These are phyloP conservation scores for Phytopythium oedochilum DNA, from an alignment of 352 stramenopile genomes.

Conservation along the genomic window DNA sequence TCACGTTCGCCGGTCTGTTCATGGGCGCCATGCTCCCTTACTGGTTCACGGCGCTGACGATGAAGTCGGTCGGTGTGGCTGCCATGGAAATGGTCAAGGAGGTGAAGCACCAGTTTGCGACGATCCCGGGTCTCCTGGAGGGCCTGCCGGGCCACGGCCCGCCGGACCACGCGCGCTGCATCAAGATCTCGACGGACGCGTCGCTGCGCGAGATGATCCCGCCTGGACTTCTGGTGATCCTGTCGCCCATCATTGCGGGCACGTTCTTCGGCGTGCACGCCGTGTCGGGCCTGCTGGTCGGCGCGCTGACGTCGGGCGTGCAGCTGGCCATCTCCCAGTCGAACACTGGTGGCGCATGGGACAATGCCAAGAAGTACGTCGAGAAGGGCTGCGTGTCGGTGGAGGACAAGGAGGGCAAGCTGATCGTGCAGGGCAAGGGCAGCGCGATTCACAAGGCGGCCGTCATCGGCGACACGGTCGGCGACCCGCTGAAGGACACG, in stretches of 20 bases:
- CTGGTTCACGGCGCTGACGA: constrained; percentile 99
- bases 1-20: constrained; percentile 98
- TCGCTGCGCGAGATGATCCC: constrained; percentile 99
- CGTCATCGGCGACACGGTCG: constrained; percentile 97
- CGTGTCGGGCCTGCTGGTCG: constrained; percentile 93
- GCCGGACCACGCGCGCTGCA: constrained; percentile 91
- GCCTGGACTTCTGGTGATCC: constrained; percentile 97
- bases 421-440: constrained; percentile 92
- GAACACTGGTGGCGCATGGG: constrained; percentile 96
- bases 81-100: constrained; percentile 99
- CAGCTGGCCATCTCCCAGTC: constrained; percentile 98
- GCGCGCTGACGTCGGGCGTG: constrained; percentile 91
- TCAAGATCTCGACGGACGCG: constrained; percentile 99
- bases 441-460: constrained; percentile 96
- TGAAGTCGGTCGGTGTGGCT: constrained; percentile 98
- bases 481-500: constrained; percentile 97
- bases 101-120: constrained; percentile 98
- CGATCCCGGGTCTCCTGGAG: constrained; percentile 97
- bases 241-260: constrained; percentile 96
- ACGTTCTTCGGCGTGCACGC: constrained; percentile 98
- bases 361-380: constrained; percentile 99
- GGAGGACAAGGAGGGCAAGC: constrained; percentile 90
- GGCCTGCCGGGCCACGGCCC: constrained; percentile 84
- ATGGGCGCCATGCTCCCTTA: constrained; percentile 99
- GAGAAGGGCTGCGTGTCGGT: constrained; percentile 91